Percentiles rank a stretch among this genome's conserved stretches.
phyloP scores from a whole-genome alignment of 108 stramenopile genomes.

The Fistulifera pelliculosa region DNA sequence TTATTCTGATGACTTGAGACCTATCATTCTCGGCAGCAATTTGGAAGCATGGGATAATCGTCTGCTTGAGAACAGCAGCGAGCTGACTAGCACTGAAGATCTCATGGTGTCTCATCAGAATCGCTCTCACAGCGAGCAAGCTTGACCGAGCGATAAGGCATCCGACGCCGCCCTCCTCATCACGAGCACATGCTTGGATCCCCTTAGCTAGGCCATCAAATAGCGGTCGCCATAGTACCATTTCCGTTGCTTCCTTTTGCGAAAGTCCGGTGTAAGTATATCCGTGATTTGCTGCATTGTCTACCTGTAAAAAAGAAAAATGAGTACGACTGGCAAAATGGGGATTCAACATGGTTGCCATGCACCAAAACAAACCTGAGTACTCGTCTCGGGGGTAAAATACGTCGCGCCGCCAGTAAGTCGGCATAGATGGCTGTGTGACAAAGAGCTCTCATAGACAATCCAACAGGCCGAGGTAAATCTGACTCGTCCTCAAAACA shows the following conservation, averaged over 20 bases:
- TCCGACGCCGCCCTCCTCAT: constrained; percentile 63
- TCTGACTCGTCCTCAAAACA: constrained; percentile 42
- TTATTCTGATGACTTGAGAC: constrained; percentile 54
- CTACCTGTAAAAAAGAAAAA: constrained; percentile 13
- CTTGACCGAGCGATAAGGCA: constrained; percentile 80
- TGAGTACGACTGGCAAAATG: not conserved
- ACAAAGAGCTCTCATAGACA: constrained; percentile 84
- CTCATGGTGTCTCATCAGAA: constrained; percentile 72
- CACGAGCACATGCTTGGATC: constrained; percentile 39
- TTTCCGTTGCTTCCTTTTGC: constrained; percentile 60
- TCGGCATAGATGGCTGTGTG: constrained; percentile 85
- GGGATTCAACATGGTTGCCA: not conserved
- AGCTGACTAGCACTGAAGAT: constrained; percentile 57
- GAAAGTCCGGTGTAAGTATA: constrained; percentile 65
- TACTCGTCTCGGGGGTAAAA: constrained; percentile 52
- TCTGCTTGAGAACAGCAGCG: constrained; percentile 42
- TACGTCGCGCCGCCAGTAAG: constrained; percentile 54
- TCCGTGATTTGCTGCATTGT: constrained; percentile 35
- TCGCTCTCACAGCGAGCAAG: constrained; percentile 64
- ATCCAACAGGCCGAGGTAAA: constrained; percentile 50
- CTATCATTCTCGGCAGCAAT: constrained; percentile 52
- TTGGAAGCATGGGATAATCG: constrained; percentile 62
- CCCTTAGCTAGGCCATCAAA: constrained; percentile 76
- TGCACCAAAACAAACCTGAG: constrained; percentile 15
- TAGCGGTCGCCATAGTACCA: constrained; percentile 78